Evolutionary conservation across 345 rosid species (phyloP), one percentile per base, ranked within the genome.

Genomic region (Populus euphratica): DNA sequence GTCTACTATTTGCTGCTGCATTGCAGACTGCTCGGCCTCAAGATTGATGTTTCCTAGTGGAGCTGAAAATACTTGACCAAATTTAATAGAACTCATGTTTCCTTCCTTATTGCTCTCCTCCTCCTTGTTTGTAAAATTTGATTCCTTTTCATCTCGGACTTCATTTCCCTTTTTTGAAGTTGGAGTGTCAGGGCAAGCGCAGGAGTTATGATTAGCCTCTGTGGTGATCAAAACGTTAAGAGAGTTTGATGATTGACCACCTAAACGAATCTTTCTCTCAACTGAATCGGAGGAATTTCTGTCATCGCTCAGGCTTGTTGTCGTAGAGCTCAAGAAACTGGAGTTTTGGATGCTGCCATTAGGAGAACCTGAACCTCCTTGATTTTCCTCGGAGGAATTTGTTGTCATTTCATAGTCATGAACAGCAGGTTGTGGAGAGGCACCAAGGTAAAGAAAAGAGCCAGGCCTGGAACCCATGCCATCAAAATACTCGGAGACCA

Each of bases 1-100:
- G 78, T 93, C 98, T 44, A 93, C 98, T 77, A 92, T 96, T 75
- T 92, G 94, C 84, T 92, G 90, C 85, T 96, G 98, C 97, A 96
- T 92, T 64, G 93, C 91, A 8, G 96, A 82, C 74, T 93, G 94
- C 83, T 86, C 97, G 6, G 90, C 86, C 71, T 88, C 94, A 4
- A 78, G 76, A 71, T 90, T 86, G 41, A 90, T 86, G 49, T 81
- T 86, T 56, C 86, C 86, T 8, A 86, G 17, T 14, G 91, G 87
- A 29, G 86, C 79, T 43, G 89, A 78, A 74, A 86, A 84, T 31
- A 82, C 86, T 67, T 75, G 77, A 39, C 83, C 83, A 61, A 78
- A 79, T 61, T 76, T 76, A 4, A 23, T 81, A 7, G 64, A 63
- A 59, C 47, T 68, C 29, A 36, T 47, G 25, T 27, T 80, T 20